Percentiles rank a stretch among this genome's conserved stretches.
Conservation (phyloP, 306 rosid genomes). For the Pterocarpus santalinus region DNA sequence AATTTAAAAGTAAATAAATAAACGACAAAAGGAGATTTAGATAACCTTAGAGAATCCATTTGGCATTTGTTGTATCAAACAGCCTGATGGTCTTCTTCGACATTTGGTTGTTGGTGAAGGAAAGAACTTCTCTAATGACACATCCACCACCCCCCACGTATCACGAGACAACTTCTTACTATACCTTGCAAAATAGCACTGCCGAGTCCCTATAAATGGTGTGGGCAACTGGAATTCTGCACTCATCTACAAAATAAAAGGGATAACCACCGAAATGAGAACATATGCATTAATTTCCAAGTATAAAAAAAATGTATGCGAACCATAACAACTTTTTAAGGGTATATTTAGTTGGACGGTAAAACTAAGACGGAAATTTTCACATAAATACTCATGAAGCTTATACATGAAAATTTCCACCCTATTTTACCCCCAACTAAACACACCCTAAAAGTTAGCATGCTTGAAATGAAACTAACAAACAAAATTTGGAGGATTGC, state of each 20-base stretch:
- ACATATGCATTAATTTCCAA: not conserved
- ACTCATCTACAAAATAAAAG: slow-evolving; percentile 41
- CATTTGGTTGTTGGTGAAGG: slow-evolving; percentile 28
- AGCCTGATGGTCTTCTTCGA: slow-evolving; percentile 61
- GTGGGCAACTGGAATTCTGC: slow-evolving; percentile 53
- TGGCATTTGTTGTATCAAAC: slow-evolving; percentile 47
- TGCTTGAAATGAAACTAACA: no score
- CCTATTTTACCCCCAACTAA: no score
- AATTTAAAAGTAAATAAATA: not conserved
- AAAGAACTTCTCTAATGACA: slow-evolving; percentile 49
- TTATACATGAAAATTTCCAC: no score
- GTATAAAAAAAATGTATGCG: not conserved
- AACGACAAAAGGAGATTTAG: not conserved
- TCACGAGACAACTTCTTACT: slow-evolving; percentile 36
- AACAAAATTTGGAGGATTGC: no score
- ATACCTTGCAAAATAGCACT: slow-evolving; percentile 53
- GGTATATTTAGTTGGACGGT: no score
- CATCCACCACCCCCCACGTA: slow-evolving; percentile 56
- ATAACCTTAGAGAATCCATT: slow-evolving; percentile 49
- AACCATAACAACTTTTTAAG: not conserved
- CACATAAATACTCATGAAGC: no score
- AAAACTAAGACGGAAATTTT: no score
- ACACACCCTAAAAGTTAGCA: no score
- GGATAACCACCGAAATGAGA: not conserved
- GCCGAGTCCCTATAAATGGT: slow-evolving; percentile 42